These are phyloP conservation scores for Echites panduratus DNA, from an alignment of 257 asterid genomes.

Conservation along the genomic window DNA sequence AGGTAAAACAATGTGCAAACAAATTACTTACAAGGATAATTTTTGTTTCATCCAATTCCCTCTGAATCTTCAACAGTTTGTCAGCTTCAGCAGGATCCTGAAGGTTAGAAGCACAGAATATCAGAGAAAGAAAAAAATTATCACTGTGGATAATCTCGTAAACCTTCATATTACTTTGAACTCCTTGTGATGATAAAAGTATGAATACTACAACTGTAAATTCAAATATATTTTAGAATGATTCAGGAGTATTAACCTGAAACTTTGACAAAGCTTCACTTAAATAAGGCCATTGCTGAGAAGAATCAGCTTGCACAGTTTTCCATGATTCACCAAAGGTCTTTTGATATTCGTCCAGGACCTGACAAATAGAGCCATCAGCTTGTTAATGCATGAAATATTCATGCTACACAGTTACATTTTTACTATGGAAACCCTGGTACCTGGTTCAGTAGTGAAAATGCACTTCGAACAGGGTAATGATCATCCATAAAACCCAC, in stretches of 20 bases:
- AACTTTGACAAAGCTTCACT: constrained; percentile 56
- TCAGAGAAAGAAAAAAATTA: constrained; percentile 1
- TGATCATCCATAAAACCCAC: constrained; percentile 92
- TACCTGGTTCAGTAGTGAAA: constrained; percentile 88
- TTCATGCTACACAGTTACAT: background rate
- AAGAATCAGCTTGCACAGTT: constrained; percentile 51
- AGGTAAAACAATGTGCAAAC: constrained; percentile 1
- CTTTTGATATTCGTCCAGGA: constrained; percentile 78
- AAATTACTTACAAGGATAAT: constrained; percentile 75
- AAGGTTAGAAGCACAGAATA: constrained; percentile 12
- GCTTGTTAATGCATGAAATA: background rate
- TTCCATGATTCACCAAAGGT: constrained; percentile 85
- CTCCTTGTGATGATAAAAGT: background rate
- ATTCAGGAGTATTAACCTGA: constrained; percentile 23
- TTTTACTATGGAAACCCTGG: background rate
- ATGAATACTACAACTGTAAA: background rate
- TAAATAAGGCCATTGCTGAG: constrained; percentile 76
- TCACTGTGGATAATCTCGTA: constrained; percentile 4
- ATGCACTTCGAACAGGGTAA: constrained; percentile 90
- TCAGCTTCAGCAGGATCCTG: constrained; percentile 98
- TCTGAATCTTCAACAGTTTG: constrained; percentile 81
- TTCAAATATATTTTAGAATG: constrained; percentile 3
- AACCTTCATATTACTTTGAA: background rate
- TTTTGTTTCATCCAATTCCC: constrained; percentile 95
- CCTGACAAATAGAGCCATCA: constrained; percentile 32